phyloP scores from a whole-genome alignment of 371 early-diverging fungal genomes.

The Encephalitozoon cuniculi region DNA sequence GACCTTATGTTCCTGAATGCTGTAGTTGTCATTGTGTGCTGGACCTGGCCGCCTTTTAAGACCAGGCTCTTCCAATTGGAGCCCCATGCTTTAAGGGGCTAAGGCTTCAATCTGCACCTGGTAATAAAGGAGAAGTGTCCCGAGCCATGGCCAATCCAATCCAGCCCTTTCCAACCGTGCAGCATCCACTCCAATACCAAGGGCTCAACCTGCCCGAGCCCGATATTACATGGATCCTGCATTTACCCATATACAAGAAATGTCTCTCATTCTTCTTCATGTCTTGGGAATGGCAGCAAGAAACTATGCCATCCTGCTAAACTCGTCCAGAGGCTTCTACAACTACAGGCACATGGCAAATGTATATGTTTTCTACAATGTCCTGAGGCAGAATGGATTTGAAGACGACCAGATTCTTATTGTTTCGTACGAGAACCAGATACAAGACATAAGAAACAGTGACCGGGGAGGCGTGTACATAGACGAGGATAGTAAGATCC shows the following conservation, averaged over 20 bases:
- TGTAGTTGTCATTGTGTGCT: conserved; percentile 12
- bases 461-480: conserved; percentile 8
- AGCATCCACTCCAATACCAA: neutral
- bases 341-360: conserved; percentile 41
- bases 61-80: neutral
- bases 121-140: neutral
- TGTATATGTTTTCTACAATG: conserved; percentile 11
- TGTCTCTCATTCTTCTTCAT: neutral
- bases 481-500: conserved; percentile 16
- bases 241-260: neutral
- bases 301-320: conserved; percentile 25
- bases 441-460: conserved; percentile 26
- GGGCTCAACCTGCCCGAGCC: neutral
- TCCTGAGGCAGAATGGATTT: conserved; percentile 7
- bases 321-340: conserved; percentile 12
- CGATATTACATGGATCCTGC: neutral
- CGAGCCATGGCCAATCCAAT: neutral
- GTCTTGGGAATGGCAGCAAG: neutral
- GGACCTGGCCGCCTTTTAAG: neutral
- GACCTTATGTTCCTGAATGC: conserved; percentile 31
- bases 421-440: conserved; percentile 7
- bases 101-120: neutral
- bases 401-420: neutral
- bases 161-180: neutral
- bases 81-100: neutral